These are phyloP conservation scores for Phytopythium litorale DNA, from an alignment of 352 stramenopile species.

Conservation along the genomic window DNA sequence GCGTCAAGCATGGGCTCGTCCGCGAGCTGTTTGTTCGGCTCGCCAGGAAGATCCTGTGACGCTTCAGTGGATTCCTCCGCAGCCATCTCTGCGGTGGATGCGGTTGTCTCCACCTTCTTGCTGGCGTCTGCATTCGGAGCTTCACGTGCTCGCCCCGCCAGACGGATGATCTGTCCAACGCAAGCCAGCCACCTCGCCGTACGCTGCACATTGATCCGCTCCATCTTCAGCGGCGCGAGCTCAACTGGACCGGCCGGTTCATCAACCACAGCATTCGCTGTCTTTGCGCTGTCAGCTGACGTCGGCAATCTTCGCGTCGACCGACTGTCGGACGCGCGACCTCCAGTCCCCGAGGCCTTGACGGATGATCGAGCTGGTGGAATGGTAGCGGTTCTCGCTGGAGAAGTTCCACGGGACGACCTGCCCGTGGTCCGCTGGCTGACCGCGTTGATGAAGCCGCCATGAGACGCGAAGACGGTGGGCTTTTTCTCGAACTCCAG, in stretches of 20 bases:
- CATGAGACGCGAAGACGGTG: slow-evolving; percentile 57
- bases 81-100: background rate
- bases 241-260: slow-evolving; percentile 14
- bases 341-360: background rate
- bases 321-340: background rate
- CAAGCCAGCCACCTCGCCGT: slow-evolving; percentile 70
- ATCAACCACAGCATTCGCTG: background rate
- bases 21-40: background rate
- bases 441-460: slow-evolving; percentile 55
- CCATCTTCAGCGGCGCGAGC: slow-evolving; percentile 65
- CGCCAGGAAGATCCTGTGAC: background rate
- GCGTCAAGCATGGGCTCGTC: background rate
- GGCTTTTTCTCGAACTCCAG: slow-evolving; percentile 54
- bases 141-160: slow-evolving; percentile 17
- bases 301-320: background rate
- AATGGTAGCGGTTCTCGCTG: background rate
- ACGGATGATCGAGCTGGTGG: background rate
- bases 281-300: background rate
- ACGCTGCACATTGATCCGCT: slow-evolving; percentile 73
- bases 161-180: slow-evolving; percentile 62
- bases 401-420: background rate
- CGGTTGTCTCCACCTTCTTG: slow-evolving; percentile 3
- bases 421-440: slow-evolving; percentile 13
- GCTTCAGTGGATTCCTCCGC: background rate
- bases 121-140: slow-evolving; percentile 9